Conservation (phyloP, 2,329 filamentous ascomycete genomes). For the Trichophyton verrucosum region DNA sequence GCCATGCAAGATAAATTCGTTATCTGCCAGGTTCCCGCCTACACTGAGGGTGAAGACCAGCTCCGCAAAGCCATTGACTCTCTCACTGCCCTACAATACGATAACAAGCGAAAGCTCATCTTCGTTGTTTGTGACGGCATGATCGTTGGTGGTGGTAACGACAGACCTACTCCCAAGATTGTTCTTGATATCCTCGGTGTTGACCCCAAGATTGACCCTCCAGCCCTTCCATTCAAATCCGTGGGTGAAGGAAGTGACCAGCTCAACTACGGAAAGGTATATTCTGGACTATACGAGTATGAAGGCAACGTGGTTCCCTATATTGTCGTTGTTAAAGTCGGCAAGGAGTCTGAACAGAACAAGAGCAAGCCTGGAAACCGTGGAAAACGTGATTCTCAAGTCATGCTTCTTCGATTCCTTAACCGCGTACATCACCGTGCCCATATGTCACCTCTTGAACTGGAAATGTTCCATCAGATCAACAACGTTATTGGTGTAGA, state of each 20-base stretch:
- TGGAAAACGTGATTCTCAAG: slow-evolving; percentile 96
- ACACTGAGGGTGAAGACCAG: slow-evolving; percentile 95
- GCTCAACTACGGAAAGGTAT: slow-evolving; percentile 96
- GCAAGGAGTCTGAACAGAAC: slow-evolving; percentile 85
- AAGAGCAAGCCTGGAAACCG: slow-evolving; percentile 93
- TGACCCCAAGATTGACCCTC: slow-evolving; percentile 90
- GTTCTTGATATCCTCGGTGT: slow-evolving; percentile 95
- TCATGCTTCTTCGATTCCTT: slow-evolving; percentile 90
- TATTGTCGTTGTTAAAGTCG: slow-evolving; percentile 88
- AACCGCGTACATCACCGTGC: slow-evolving; percentile 92
- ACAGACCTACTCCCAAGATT: slow-evolving; percentile 92
- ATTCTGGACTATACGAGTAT: slow-evolving; percentile 92
- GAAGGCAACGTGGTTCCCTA: slow-evolving; percentile 97
- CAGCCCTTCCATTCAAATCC: slow-evolving; percentile 85
- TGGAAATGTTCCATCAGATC: slow-evolving; percentile 98
- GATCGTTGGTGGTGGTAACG: slow-evolving; percentile 91
- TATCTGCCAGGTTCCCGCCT: slow-evolving; percentile 94
- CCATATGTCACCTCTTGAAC: slow-evolving; percentile 87
- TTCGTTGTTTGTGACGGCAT: slow-evolving; percentile 95
- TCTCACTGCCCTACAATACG: slow-evolving; percentile 84
- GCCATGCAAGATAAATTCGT: slow-evolving; percentile 95
- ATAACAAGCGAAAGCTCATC: slow-evolving; percentile 96
- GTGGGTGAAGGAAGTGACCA: slow-evolving; percentile 81
- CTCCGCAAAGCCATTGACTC: slow-evolving; percentile 88
- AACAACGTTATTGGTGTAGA: slow-evolving; percentile 99